These are phyloP conservation scores for Pseudopyricularia cyperi DNA, from an alignment of 2,329 filamentous ascomycete genomes.

Conservation along the genomic window DNA sequence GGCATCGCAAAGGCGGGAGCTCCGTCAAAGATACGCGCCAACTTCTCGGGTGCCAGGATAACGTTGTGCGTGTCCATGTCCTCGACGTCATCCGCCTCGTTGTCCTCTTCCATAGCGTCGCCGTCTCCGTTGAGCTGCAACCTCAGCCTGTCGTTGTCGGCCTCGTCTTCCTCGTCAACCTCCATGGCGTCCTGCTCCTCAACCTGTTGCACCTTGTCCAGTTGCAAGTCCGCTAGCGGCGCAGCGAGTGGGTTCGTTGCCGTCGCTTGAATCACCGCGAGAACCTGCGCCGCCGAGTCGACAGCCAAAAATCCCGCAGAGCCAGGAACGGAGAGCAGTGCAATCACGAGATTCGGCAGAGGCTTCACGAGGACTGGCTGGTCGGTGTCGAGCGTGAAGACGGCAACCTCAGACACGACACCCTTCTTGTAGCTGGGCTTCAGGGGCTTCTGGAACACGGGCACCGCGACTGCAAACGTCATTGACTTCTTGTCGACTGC, in stretches of 20 bases:
- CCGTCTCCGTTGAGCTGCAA: constrained; percentile 20
- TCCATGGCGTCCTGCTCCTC: constrained; percentile 13
- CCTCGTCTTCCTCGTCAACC: constrained; percentile 21
- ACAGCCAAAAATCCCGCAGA: constrained; percentile 53
- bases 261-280: constrained; percentile 46
- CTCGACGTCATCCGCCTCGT: constrained; percentile 15
- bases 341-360: constrained; percentile 47
- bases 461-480: constrained; percentile 53
- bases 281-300: constrained; percentile 64
- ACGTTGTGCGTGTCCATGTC: constrained; percentile 34
- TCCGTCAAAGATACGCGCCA: constrained; percentile 58
- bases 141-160: constrained; percentile 28
- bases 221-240: constrained; percentile 39
- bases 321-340: constrained; percentile 39
- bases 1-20: constrained; percentile 57
- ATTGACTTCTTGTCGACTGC: constrained; percentile 54
- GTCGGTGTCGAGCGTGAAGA: constrained; percentile 50
- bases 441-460: constrained; percentile 15
- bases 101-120: constrained; percentile 19
- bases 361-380: constrained; percentile 45
- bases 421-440: constrained; percentile 8
- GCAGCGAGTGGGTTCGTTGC: constrained; percentile 40
- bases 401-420: constrained; percentile 41
- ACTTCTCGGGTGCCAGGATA: constrained; percentile 53
- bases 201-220: constrained; percentile 18